A percentile compares a stretch with the other conserved stretches of the same genome.
These are phyloP conservation scores for Pyrenophora tritici-repentis DNA, from an alignment of 2,329 filamentous ascomycete species.

Conservation along the genomic window DNA sequence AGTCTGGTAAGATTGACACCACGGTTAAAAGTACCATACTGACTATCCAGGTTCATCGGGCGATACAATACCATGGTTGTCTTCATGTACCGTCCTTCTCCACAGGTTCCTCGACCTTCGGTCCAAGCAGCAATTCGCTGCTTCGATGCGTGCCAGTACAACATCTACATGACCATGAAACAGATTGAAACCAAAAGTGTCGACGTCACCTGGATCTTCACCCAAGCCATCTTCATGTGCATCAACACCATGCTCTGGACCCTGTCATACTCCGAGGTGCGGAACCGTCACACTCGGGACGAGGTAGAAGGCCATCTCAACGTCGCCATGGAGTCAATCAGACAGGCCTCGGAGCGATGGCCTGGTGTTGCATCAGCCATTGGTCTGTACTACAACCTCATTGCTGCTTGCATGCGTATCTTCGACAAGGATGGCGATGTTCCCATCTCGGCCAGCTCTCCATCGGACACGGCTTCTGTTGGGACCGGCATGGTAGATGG, in stretches of 20 bases:
- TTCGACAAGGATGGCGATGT: slow-evolving; percentile 69
- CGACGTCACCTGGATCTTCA: slow-evolving; percentile 93
- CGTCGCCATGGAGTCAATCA: slow-evolving; percentile 76
- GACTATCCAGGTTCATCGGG: slow-evolving; percentile 60
- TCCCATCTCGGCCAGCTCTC: slow-evolving; percentile 54
- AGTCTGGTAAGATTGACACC: slow-evolving; percentile 66
- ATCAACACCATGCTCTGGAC: slow-evolving; percentile 92
- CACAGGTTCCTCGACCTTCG: slow-evolving; percentile 86
- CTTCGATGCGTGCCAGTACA: slow-evolving; percentile 79
- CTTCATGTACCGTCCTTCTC: slow-evolving; percentile 86
- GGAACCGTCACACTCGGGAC: slow-evolving; percentile 71
- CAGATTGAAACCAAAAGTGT: slow-evolving; percentile 77
- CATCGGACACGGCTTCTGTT: slow-evolving; percentile 53
- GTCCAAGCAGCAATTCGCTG: slow-evolving; percentile 77
- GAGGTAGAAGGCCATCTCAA: slow-evolving; percentile 77
- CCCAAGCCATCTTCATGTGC: slow-evolving; percentile 86
- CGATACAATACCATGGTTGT: slow-evolving; percentile 88
- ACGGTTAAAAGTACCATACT: not conserved
- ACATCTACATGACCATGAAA: slow-evolving; percentile 78
- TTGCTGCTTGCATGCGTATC: slow-evolving; percentile 83
- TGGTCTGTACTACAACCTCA: slow-evolving; percentile 83
- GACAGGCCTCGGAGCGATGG: slow-evolving; percentile 84
- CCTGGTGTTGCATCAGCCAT: slow-evolving; percentile 85
- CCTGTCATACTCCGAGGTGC: slow-evolving; percentile 83
- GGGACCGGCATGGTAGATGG: slow-evolving; percentile 48